phyloP scores from a whole-genome alignment of 331 rosid species.

The Erythrophleum ivorense region DNA sequence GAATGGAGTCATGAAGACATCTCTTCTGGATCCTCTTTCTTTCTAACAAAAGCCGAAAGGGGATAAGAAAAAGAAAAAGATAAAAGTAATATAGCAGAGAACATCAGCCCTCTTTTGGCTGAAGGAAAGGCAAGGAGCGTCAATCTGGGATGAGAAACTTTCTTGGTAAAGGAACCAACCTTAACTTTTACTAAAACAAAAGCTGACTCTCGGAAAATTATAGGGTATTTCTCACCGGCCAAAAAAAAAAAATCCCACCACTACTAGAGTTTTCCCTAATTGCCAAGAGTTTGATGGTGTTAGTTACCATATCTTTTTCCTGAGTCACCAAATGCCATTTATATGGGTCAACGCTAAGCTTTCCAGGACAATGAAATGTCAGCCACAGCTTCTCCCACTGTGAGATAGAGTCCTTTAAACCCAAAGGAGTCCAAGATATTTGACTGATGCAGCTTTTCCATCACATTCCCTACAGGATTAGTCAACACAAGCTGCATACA shows the following conservation, averaged over 20 bases:
- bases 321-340: constrained; percentile 31
- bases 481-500: constrained; percentile 83
- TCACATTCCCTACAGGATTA: constrained; percentile 86
- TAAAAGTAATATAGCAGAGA: constrained; percentile 8
- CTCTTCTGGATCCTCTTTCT: constrained; percentile 34
- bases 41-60: constrained; percentile 41
- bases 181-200: constrained; percentile 36
- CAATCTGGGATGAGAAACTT: constrained; percentile 31
- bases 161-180: constrained; percentile 12
- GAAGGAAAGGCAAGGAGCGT: constrained; percentile 29
- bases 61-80: constrained; percentile 18
- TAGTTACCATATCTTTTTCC: constrained; percentile 21
- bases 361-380: constrained; percentile 79
- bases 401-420: constrained; percentile 68
- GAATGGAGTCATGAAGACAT: constrained; percentile 38
- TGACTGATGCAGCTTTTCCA: constrained; percentile 84
- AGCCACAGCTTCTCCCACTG: constrained; percentile 94
- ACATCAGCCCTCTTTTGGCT: constrained; percentile 10
- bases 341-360: constrained; percentile 58
- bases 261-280: constrained; percentile 40
- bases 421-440: constrained; percentile 69
- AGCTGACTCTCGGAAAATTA: constrained; percentile 14
- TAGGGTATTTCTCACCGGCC: not conserved
- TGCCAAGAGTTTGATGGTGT: constrained; percentile 39
- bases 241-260: constrained; percentile 19